Conservation (phyloP, 2,329 filamentous ascomycete genomes). For the Chalara sp. region DNA sequence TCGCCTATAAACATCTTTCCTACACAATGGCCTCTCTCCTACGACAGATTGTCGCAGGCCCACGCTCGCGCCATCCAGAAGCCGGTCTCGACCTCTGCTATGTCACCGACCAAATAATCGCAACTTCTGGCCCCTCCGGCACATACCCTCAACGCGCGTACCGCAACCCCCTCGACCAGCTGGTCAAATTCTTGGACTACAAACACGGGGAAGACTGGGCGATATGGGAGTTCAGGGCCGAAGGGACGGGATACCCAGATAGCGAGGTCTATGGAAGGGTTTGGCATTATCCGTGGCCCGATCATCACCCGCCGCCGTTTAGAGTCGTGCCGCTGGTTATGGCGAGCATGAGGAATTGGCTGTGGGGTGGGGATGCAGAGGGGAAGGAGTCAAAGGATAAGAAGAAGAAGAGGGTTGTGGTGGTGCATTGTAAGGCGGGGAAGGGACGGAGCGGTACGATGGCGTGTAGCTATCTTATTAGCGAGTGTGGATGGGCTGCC, state of each 20-base stretch:
- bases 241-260: conserved; percentile 94
- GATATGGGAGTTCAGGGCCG: conserved; percentile 96
- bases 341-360: conserved; percentile 92
- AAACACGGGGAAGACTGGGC: conserved; percentile 82
- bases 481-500: conserved; percentile 67
- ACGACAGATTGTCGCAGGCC: conserved; percentile 85
- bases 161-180: conserved; percentile 81
- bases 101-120: conserved; percentile 71
- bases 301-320: conserved; percentile 95
- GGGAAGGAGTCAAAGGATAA: conserved; percentile 22
- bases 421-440: conserved; percentile 95
- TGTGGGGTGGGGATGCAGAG: conserved; percentile 35
- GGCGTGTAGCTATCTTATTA: conserved; percentile 83
- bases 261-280: conserved; percentile 79
- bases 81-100: conserved; percentile 92
- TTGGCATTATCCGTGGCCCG: conserved; percentile 90
- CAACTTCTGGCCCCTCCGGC: conserved; percentile 75
- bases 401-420: conserved; percentile 55
- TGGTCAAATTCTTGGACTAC: conserved; percentile 81
- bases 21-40: conserved; percentile 65
- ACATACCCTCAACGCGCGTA: conserved; percentile 90
- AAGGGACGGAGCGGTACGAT: conserved; percentile 90
- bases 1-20: too few relatives aligned
- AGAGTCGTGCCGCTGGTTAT: conserved; percentile 80
- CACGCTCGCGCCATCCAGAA: conserved; percentile 76